These are phyloP conservation scores for Cyberlindnera nakhonratchasimensis DNA, from an alignment of 805 yeast genomes.

Conservation along the genomic window DNA sequence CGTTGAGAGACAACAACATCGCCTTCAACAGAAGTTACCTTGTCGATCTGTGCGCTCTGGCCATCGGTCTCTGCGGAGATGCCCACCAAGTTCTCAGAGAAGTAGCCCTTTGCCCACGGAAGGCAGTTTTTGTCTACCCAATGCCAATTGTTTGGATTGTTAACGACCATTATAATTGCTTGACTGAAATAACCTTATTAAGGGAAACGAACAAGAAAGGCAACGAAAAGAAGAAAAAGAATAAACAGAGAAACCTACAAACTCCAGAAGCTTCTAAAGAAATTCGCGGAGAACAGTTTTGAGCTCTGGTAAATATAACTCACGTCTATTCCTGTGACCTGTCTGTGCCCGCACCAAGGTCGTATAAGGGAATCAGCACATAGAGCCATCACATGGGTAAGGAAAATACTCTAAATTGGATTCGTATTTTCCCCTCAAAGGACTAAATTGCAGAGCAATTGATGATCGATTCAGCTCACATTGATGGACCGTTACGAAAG, in stretches of 20 bases:
- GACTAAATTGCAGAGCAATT: neutral
- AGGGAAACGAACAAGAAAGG: too few relatives aligned
- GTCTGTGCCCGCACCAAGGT: neutral
- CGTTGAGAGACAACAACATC: conserved; percentile 97
- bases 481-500: conserved; percentile 56
- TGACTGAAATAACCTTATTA: too few relatives aligned
- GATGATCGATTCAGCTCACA: neutral
- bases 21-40: conserved; percentile 63
- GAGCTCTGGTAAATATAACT: neutral
- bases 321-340: too few relatives aligned
- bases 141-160: conserved; percentile 99
- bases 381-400: too few relatives aligned
- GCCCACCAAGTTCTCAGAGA: conserved; percentile 57
- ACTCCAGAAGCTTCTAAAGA: neutral
- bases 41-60: conserved; percentile 34
- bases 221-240: neutral
- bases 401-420: too few relatives aligned
- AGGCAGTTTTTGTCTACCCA: conserved; percentile 99
- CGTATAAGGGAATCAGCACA: too few relatives aligned
- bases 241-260: neutral
- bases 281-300: neutral
- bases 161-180: conserved; percentile 71
- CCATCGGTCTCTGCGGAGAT: conserved; percentile 28
- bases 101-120: conserved; percentile 82
- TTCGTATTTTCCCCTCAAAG: too few relatives aligned